Evolutionary conservation across 2,329 filamentous ascomycete genomes (phyloP).

Genomic region (Fusarium sulawesiense): DNA sequence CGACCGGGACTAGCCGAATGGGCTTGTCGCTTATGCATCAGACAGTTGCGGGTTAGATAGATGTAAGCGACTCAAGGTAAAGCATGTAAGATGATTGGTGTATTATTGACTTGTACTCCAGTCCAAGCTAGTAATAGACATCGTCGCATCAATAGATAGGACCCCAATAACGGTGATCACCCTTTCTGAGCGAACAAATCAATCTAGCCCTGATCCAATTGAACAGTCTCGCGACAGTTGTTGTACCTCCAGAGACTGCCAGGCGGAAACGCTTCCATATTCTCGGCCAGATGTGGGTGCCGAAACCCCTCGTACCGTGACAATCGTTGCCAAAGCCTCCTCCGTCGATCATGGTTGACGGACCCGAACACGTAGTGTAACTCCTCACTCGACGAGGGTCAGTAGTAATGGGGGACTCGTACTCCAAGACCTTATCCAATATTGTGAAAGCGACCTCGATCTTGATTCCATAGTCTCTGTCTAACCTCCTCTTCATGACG

Average conservation of each 20-base stretch:
- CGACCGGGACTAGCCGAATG: too few species aligned
- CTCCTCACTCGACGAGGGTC: not conserved
- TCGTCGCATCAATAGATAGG: not conserved
- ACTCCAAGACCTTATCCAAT: not conserved
- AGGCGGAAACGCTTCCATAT: not conserved
- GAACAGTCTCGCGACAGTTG: fast-evolving
- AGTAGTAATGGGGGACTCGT: fast-evolving
- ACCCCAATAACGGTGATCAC: not conserved
- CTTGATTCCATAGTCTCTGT: too few species aligned
- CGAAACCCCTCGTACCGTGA: not conserved
- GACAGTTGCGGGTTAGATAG: not conserved
- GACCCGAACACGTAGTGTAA: not conserved
- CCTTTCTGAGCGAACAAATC: not conserved
- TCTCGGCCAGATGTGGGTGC: not conserved
- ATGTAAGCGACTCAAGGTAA: not conserved
- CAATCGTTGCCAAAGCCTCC: not conserved
- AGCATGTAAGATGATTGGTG: not conserved
- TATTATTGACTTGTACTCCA: not conserved
- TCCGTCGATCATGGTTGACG: not conserved
- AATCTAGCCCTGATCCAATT: not conserved
- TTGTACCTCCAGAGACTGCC: not conserved
- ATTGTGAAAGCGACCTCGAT: too few species aligned
- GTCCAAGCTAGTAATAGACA: not conserved
- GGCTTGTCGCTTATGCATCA: not conserved
- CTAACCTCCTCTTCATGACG: not conserved